Evolutionary conservation across 805 yeast genomes (phyloP), one percentile per base, ranked within the genome.

Genomic region (Lachancea dasiensis): DNA sequence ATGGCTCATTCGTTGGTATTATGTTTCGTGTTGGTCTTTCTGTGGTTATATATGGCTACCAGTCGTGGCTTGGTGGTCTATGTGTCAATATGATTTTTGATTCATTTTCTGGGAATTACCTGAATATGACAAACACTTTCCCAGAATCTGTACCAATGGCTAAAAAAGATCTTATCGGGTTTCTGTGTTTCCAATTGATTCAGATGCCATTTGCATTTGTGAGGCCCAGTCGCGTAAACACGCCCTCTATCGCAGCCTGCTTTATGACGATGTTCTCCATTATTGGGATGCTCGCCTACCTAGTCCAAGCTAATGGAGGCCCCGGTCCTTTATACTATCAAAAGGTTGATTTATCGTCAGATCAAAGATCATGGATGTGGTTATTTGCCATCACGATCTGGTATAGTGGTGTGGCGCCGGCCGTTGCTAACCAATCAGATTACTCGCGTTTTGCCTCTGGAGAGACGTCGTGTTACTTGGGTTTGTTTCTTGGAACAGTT

Each of bases 351-450:
- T 37, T 58, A 10, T 45, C 54, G 2, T 33, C 54, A 4, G 38
- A 60, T 6, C 50, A 57, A 17, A 57, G 60, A 6, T 65, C 60
- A 13, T 65, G 69, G 68, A 50, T 52, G 51, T 67, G 70, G 68
- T 35, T 67, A 3, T 61, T 61, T 40, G 65, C 61, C 17, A 61
- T 65, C 41, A 54, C 64, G 8, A 54, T 58, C 16, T 65, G 70
- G 68, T 65, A 61, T 34, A 63, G 69, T 26, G 60, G 66, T 20
- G 44, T 67, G 9, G 52, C 65, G 16, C 56, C 67, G 5, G 67
- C 63, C 41, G 60, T 65, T 30, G 54, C 67, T 8, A 67, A 67
- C 39, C 66, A 62, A 42, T 52, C 67, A 19, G 72, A 67, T 45
- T 67, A 55, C 41, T 58, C 70, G 4, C 52, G 73, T 46, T 68